Evolutionary conservation across 179 eudicot genomes (phyloP).

Genomic region (Pouteria campechiana): DNA sequence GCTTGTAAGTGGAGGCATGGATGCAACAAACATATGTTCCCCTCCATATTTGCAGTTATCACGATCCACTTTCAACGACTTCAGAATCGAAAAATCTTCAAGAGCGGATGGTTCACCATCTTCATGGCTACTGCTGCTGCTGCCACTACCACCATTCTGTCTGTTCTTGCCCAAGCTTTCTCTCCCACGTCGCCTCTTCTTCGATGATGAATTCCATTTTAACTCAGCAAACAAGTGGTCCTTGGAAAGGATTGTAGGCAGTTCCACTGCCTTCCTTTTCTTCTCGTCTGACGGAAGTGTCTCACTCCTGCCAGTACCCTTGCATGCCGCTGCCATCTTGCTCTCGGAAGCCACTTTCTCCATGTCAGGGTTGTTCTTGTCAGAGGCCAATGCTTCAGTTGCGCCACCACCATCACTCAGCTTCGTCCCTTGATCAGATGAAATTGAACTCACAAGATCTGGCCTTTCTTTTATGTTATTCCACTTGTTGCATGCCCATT

Average conservation of each 20-base stretch:
- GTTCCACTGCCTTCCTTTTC: too few species aligned
- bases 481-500: constrained; percentile 67
- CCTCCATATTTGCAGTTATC: constrained; percentile 54
- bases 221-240: constrained; percentile 40
- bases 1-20: constrained; percentile 37
- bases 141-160: constrained; percentile 4
- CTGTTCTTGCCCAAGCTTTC: constrained; percentile 21
- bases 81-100: constrained; percentile 7
- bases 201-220: constrained; percentile 50
- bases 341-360: too few species aligned
- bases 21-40: constrained; percentile 37
- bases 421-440: constrained; percentile 8
- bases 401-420: too few species aligned
- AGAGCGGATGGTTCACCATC: background rate
- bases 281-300: too few species aligned
- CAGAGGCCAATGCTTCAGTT: background rate
- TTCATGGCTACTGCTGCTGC: background rate
- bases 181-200: constrained; percentile 35
- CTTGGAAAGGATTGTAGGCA: constrained; percentile 47
- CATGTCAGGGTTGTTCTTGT: background rate
- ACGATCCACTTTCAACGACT: constrained; percentile 28
- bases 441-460: constrained; percentile 32
- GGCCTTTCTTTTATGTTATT: constrained; percentile 36
- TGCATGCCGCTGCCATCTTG: too few species aligned
- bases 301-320: too few species aligned